Conservation (phyloP, 2,329 filamentous ascomycete genomes). For the Aspergillus terreus region DNA sequence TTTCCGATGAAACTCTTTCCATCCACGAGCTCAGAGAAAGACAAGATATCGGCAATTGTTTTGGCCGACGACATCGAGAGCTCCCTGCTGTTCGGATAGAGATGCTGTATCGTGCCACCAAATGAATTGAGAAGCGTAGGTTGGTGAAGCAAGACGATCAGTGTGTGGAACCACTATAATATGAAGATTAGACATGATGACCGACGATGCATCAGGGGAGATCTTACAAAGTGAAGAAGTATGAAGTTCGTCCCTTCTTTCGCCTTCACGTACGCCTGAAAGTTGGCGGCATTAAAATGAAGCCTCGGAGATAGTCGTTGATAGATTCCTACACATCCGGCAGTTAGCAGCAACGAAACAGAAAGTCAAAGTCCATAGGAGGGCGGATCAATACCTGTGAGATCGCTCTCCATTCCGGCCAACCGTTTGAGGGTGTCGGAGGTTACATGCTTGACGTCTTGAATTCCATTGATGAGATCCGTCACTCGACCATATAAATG, state of each 20-base stretch:
- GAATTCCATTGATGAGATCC: conserved; percentile 78
- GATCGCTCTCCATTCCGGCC: conserved; percentile 72
- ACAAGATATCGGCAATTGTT: conserved; percentile 83
- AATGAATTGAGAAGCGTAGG: conserved; percentile 79
- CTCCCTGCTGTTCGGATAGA: conserved; percentile 77
- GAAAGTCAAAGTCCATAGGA: not conserved
- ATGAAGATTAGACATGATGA: conserved; percentile 13
- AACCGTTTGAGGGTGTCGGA: conserved; percentile 69
- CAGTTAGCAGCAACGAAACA: conserved; percentile 1
- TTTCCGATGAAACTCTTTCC: conserved; percentile 83
- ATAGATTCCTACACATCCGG: conserved; percentile 49
- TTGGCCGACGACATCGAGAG: conserved; percentile 84
- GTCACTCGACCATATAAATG: conserved; percentile 82
- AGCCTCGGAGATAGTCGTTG: conserved; percentile 70
- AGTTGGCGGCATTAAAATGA: conserved; percentile 82
- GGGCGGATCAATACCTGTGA: conserved; percentile 54
- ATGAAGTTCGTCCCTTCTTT: conserved; percentile 86
- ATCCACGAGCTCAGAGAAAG: conserved; percentile 81
- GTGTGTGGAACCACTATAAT: conserved; percentile 70
- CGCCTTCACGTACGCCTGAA: conserved; percentile 75
- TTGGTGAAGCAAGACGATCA: conserved; percentile 81
- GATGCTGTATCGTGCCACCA: conserved; percentile 63
- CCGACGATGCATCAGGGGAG: not conserved
- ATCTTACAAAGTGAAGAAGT: conserved; percentile 64
- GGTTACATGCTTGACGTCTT: conserved; percentile 69